A percentile compares a stretch with the other conserved stretches of the same genome.
These are phyloP conservation scores for Tulasnella sp. DNA, from an alignment of 768 basidiomycete genomes.

Conservation along the genomic window DNA sequence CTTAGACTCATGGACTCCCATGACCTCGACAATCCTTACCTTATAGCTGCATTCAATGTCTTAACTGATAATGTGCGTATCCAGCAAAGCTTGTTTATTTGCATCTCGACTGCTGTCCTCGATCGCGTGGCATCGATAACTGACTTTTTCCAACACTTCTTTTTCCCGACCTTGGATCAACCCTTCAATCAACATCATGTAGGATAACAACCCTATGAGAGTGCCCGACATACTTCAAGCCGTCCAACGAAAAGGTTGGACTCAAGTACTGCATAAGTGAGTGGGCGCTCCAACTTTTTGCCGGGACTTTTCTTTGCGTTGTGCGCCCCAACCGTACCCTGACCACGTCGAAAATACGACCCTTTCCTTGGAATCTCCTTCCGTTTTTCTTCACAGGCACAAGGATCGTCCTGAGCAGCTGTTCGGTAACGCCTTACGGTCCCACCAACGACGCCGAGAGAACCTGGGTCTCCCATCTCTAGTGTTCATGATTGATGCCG, in stretches of 20 bases:
- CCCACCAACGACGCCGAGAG: constrained; percentile 14
- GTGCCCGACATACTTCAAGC: constrained; percentile 15
- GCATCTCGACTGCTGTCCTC: neutral
- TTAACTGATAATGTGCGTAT: constrained; percentile 17
- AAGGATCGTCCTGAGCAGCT: constrained; percentile 16
- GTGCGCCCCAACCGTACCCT: too few relatives aligned
- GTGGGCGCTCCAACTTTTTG: too few relatives aligned
- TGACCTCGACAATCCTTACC: constrained; percentile 16
- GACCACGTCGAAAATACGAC: neutral
- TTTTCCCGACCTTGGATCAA: neutral
- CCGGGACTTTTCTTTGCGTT: too few relatives aligned
- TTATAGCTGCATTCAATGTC: constrained; percentile 15
- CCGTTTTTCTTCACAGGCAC: constrained; percentile 11
- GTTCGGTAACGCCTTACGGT: constrained; percentile 12
- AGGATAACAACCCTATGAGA: constrained; percentile 14
- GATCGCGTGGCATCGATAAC: neutral
- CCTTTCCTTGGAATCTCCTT: too few relatives aligned
- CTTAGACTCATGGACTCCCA: constrained; percentile 15
- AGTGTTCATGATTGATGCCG: constrained; percentile 16
- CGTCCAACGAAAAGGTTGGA: constrained; percentile 12
- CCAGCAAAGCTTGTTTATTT: neutral
- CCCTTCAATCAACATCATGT: neutral
- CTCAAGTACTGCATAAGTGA: constrained; percentile 13
- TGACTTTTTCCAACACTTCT: neutral
- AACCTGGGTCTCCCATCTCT: constrained; percentile 8